phyloP scores from a whole-genome alignment of 257 asterid genomes.

The Gardenia jasminoides region DNA sequence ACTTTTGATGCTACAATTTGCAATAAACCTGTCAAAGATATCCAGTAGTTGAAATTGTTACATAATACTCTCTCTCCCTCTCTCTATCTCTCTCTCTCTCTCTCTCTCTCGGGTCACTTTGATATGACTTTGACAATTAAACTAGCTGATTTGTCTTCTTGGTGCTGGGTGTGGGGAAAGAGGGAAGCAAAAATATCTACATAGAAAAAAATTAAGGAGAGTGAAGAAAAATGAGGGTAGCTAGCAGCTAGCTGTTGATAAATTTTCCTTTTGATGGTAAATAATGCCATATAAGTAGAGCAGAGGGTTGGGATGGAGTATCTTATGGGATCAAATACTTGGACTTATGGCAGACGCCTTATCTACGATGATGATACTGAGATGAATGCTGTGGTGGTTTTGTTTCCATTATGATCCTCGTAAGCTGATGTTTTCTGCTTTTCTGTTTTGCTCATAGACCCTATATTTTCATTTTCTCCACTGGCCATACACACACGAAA shows the following conservation, averaged over 20 bases:
- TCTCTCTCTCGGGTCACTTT: too few relatives aligned
- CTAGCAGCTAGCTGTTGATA: neutral
- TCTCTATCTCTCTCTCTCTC: too few relatives aligned
- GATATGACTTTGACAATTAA: neutral
- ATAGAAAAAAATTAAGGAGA: neutral
- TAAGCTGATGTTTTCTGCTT: slow-evolving; percentile 5
- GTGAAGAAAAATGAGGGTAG: neutral
- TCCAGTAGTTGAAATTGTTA: neutral
- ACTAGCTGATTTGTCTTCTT: neutral
- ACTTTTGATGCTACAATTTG: neutral
- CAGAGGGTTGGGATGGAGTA: neutral
- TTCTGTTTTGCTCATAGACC: slow-evolving; percentile 51
- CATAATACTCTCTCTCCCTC: too few relatives aligned
- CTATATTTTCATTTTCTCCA: slow-evolving; percentile 90
- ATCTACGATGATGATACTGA: neutral
- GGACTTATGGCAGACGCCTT: neutral
- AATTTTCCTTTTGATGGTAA: neutral
- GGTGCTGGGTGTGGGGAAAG: too few relatives aligned
- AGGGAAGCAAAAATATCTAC: too few relatives aligned
- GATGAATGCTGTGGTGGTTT: neutral
- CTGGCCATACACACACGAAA: slow-evolving; percentile 99
- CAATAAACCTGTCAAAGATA: neutral
- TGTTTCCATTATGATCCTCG: neutral
- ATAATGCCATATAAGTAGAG: neutral
- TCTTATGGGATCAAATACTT: neutral